A percentile compares a stretch with the other conserved stretches of the same genome.
Conservation (phyloP, 176 grass and related monocot genomes). For the Oryza brachyantha region DNA sequence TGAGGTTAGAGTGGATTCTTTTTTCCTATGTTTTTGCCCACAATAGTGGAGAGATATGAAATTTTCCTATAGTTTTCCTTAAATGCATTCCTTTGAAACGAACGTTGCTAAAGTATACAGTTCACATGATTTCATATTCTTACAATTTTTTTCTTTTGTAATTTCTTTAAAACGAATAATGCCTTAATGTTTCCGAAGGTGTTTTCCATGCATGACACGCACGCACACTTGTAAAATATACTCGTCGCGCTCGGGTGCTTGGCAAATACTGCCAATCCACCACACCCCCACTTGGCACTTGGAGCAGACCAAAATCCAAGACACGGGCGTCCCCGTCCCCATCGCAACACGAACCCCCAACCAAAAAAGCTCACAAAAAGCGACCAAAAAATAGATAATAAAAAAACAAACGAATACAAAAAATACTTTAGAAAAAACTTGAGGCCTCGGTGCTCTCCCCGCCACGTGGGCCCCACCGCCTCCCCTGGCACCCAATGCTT, state of each 20-base stretch:
- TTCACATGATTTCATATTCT: too few species aligned
- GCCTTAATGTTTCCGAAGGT: too few species aligned
- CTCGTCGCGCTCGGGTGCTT: not conserved
- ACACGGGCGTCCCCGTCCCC: not conserved
- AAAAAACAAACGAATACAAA: not conserved
- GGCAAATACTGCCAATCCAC: not conserved
- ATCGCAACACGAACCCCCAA: not conserved
- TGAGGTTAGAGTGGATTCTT: too few species aligned
- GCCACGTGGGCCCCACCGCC: not conserved
- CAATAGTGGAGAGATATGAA: too few species aligned
- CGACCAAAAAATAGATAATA: not conserved
- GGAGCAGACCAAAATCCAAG: not conserved
- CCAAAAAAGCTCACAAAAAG: constrained; percentile 7
- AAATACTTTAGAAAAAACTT: not conserved
- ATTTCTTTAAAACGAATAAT: too few species aligned
- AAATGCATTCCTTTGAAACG: too few species aligned
- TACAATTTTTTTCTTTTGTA: too few species aligned
- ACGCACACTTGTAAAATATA: not conserved
- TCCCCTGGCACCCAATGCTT: not conserved
- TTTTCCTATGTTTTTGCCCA: too few species aligned
- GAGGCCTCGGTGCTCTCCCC: not conserved
- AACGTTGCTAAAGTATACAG: too few species aligned
- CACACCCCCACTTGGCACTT: not conserved
- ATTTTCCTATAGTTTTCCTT: too few species aligned
- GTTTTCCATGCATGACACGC: not conserved